Evolutionary conservation across 176 grass and related monocot species (phyloP).

Genomic region (Otatea glauca): DNA sequence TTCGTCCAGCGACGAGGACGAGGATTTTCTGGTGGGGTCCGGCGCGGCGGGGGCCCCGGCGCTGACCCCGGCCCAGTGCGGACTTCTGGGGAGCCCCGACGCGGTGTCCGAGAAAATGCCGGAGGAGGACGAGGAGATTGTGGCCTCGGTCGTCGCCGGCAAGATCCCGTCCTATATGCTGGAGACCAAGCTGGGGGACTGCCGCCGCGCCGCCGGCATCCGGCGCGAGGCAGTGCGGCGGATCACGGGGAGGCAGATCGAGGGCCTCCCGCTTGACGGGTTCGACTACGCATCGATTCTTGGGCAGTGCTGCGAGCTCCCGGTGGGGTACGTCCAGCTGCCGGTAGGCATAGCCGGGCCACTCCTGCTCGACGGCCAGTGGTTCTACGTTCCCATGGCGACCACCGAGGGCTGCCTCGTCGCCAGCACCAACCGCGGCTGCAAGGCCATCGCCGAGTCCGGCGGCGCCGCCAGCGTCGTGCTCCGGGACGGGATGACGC

Average conservation of each 20-base stretch:
- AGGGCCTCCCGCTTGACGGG: conserved; percentile 80
- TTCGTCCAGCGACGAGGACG: conserved; percentile 82
- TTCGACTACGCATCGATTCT: conserved; percentile 86
- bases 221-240: conserved; percentile 65
- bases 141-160: conserved; percentile 64
- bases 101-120: conserved; percentile 57
- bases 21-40: conserved; percentile 62
- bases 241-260: conserved; percentile 66
- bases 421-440: conserved; percentile 92
- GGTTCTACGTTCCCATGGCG: conserved; percentile 90
- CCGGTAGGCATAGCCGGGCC: conserved; percentile 83
- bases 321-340: conserved; percentile 85
- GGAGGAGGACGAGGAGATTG: conserved; percentile 85
- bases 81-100: conserved; percentile 42
- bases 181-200: conserved; percentile 74
- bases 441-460: conserved; percentile 87
- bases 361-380: conserved; percentile 74
- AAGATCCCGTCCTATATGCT: conserved; percentile 83
- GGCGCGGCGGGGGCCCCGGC: background rate
- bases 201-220: conserved; percentile 81
- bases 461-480: conserved; percentile 85
- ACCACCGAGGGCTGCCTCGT: conserved; percentile 96
- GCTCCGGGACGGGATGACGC: conserved; percentile 78
- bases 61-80: conserved; percentile 25
- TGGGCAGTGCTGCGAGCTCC: conserved; percentile 90